Evolutionary conservation across 768 basidiomycete genomes (phyloP), one percentile per base, ranked within the genome.

Genomic region (Cystofilobasidium macerans): DNA sequence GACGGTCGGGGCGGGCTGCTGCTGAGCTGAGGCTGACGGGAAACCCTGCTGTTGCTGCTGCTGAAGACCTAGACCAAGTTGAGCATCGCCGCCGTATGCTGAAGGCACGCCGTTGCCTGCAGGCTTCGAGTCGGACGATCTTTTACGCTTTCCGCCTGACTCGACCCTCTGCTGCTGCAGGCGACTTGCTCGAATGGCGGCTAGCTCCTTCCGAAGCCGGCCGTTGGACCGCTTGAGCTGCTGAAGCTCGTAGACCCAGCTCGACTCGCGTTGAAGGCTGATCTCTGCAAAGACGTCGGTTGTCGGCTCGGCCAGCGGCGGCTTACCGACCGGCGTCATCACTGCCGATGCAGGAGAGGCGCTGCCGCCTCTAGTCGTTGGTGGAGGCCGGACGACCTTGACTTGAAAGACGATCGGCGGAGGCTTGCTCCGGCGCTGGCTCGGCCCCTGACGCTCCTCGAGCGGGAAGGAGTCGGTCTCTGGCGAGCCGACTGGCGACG

Each of bases 241-340:
- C 76, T 89, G 86, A 57, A 93, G 79, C 77, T 91, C 89, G 71
- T 90, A 94, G 77, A 94, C 91, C 91, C 92, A 95, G 70, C 88
- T 89, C 35, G 86, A 85, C 13, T 83, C 85, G 7, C 85, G 78
- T 16, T 77, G 75, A 0, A 81, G 80, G 47, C 86, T 83, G 18
- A 92, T 80, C 73, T 88, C 87, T 42, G 82, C 83, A 68, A 89
- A 90, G 22, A 90, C 74, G 69, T 88, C 28, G 69, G 72, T 40
- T 3, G 9, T 5, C 9, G 48, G 6, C 6, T 22, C 28, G 14
- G 26, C 26, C 67, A 38, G 70, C 54, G 53, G 63, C n/a, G n/a
- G n/a, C n/a, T 63, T 24, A 71, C 64, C 26, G 64, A 24, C 14
- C 45, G 22, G 14, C 22, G 45, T 6, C 45, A n/a, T 6, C 45